Evolutionary conservation across 306 rosid genomes (phyloP).

Genomic region (Vicia sativa): DNA sequence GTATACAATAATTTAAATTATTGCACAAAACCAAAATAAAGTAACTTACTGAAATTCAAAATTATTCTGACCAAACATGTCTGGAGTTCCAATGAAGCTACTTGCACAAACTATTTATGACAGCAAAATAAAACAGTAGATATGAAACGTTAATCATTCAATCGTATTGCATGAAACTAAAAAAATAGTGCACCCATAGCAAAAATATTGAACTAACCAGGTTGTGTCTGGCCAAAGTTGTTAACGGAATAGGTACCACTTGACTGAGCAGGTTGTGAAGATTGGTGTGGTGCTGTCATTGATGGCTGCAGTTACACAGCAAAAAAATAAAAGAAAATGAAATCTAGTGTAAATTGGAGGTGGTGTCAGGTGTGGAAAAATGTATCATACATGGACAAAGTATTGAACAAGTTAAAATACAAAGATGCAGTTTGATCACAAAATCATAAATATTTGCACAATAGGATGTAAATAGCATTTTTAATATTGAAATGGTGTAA

Average conservation of each 20-base stretch:
- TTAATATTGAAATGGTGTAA: not conserved
- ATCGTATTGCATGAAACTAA: slow-evolving; percentile 18
- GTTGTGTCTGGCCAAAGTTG: slow-evolving; percentile 65
- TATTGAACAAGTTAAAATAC: not conserved
- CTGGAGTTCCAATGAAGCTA: slow-evolving; percentile 49
- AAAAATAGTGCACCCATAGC: not conserved
- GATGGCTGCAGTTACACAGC: slow-evolving; percentile 50
- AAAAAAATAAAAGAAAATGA: slow-evolving; percentile 17
- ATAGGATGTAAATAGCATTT: not conserved
- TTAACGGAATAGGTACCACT: slow-evolving; percentile 50
- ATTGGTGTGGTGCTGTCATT: slow-evolving; percentile 61
- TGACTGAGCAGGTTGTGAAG: slow-evolving; percentile 56
- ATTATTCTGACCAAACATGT: slow-evolving; percentile 68
- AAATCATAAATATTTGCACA: not conserved
- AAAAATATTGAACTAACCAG: slow-evolving; percentile 55
- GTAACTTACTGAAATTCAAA: slow-evolving; percentile 68
- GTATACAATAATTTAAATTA: slow-evolving; percentile 6
- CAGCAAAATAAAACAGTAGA: slow-evolving; percentile 37
- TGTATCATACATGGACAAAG: slow-evolving; percentile 2
- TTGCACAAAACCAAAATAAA: slow-evolving; percentile 20
- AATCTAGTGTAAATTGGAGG: slow-evolving; percentile 21
- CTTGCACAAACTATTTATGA: slow-evolving; percentile 54
- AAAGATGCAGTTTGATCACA: too few relatives aligned
- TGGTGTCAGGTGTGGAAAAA: slow-evolving; percentile 13
- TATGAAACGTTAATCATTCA: slow-evolving; percentile 22